Percentiles rank a stretch among this genome's conserved stretches.
These are phyloP conservation scores for Takakia lepidozioides DNA, from an alignment of 225 moss, liverwort and hornwort species.

Conservation along the genomic window DNA sequence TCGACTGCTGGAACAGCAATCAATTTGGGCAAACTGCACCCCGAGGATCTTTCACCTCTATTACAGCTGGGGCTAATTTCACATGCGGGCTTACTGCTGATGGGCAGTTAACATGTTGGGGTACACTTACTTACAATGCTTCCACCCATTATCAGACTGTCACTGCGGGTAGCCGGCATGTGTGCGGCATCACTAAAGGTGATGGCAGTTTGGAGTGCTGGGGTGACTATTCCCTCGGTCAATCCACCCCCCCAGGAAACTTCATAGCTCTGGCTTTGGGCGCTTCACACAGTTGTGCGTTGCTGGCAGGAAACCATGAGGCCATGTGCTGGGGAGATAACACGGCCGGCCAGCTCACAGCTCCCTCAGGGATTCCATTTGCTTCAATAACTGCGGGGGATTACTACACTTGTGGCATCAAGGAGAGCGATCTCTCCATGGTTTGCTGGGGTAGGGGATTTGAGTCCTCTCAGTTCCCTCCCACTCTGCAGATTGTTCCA, in stretches of 20 bases:
- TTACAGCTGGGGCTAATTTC: neutral
- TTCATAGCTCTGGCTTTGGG: neutral
- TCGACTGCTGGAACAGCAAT: too few relatives aligned
- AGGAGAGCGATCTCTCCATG: neutral
- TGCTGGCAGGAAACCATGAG: neutral
- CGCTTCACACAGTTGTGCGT: neutral
- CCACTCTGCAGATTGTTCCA: neutral
- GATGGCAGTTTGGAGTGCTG: neutral
- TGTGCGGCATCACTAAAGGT: neutral
- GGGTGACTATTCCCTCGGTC: neutral
- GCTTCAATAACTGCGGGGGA: neutral
- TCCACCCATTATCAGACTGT: neutral
- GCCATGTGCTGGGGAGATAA: constrained; percentile 2
- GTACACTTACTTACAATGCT: neutral
- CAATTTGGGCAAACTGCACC: neutral
- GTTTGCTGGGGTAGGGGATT: constrained; percentile 1
- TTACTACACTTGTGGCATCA: constrained; percentile 1
- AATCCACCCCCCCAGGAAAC: neutral
- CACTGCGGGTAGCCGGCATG: neutral
- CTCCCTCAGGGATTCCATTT: neutral
- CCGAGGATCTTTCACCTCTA: neutral
- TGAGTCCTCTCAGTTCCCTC: neutral
- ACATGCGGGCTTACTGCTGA: neutral
- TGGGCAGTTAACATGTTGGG: neutral
- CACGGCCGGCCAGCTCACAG: neutral